These are phyloP conservation scores for Leishmania mexicana DNA, from an alignment of 208 protist genomes.

Conservation along the genomic window DNA sequence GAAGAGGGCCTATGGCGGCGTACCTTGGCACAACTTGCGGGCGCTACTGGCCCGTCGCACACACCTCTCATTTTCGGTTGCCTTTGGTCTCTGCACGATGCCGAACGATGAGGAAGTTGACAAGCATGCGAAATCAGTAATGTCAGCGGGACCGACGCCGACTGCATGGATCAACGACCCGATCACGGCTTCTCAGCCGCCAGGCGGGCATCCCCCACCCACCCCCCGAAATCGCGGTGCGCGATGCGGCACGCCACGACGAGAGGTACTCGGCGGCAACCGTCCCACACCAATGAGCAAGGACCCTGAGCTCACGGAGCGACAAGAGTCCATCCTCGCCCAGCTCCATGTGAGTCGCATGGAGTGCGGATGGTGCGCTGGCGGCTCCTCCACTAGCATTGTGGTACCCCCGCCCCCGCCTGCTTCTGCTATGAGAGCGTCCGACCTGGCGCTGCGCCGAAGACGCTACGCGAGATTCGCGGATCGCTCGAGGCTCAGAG, in stretches of 20 bases:
- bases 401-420: neutral
- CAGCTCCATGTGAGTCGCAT: neutral
- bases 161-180: neutral
- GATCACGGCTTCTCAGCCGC: neutral
- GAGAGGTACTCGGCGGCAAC: neutral
- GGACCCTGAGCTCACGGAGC: neutral
- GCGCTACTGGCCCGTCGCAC: too few relatives aligned
- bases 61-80: too few relatives aligned
- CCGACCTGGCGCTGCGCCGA: neutral
- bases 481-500: neutral
- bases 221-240: neutral
- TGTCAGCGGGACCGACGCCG: too few relatives aligned
- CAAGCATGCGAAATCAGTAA: too few relatives aligned
- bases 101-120: too few relatives aligned
- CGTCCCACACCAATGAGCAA: neutral
- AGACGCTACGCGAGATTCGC: neutral
- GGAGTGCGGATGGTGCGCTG: neutral
- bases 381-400: too few relatives aligned
- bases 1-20: too few relatives aligned
- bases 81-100: too few relatives aligned
- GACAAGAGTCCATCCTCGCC: neutral
- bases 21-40: too few relatives aligned
- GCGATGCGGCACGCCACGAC: neutral
- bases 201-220: neutral
- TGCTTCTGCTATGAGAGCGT: neutral